Conservation (phyloP, 2,329 filamentous ascomycete genomes). For the Fusarium buharicum region DNA sequence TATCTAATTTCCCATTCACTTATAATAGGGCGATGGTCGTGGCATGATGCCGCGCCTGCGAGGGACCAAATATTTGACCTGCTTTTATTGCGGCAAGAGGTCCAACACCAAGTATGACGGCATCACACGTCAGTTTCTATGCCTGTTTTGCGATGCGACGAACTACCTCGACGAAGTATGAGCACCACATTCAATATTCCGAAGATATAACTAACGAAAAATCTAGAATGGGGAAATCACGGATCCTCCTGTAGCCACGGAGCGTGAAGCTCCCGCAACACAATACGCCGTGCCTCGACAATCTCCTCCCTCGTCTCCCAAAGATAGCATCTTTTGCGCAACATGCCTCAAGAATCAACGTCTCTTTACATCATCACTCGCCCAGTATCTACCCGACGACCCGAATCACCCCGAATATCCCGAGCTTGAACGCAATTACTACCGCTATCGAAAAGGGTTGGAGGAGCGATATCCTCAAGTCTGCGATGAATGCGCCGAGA, state of each 20-base stretch:
- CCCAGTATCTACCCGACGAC: constrained; percentile 79
- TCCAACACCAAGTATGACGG: constrained; percentile 70
- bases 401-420: constrained; percentile 73
- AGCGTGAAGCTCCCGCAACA: constrained; percentile 54
- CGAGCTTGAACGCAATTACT: constrained; percentile 74
- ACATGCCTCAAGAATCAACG: constrained; percentile 91
- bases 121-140: constrained; percentile 73
- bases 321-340: constrained; percentile 69
- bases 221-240: constrained; percentile 84
- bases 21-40: constrained; percentile 16
- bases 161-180: constrained; percentile 89
- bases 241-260: constrained; percentile 77
- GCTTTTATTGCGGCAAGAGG: constrained; percentile 85
- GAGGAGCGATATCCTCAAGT: constrained; percentile 90
- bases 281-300: constrained; percentile 60
- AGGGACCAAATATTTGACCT: constrained; percentile 64
- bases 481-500: constrained; percentile 81
- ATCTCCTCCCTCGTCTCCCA: constrained; percentile 23
- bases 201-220: constrained; percentile 8
- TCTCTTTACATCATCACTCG: constrained; percentile 77
- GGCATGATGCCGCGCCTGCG: constrained; percentile 57
- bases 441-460: constrained; percentile 75
- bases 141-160: constrained; percentile 81
- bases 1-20: background rate
- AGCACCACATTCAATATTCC: rapidly evolving